Percentiles rank a stretch among this genome's conserved stretches.
phyloP scores from a whole-genome alignment of 176 grass and related monocot genomes.

The Thalia dealbata region DNA sequence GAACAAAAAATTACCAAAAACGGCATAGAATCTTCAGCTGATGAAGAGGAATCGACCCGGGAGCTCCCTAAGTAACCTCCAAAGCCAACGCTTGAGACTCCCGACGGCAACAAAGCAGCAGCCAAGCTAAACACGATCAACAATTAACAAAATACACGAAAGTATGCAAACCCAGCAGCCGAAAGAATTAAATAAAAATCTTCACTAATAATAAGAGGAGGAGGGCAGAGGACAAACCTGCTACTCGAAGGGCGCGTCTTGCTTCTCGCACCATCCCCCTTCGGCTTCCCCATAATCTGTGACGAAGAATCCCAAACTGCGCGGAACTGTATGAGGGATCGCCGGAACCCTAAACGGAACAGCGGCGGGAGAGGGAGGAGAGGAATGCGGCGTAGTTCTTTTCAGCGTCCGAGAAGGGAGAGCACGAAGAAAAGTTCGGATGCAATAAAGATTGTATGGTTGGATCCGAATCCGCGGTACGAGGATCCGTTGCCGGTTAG shows the following conservation, averaged over 20 bases:
- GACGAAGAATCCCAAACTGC: not conserved
- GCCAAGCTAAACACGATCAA: constrained; percentile 39
- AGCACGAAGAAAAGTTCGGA: not conserved
- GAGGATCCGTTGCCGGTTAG: too few species aligned
- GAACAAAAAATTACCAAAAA: not conserved
- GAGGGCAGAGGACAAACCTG: constrained; percentile 24
- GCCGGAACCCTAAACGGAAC: not conserved
- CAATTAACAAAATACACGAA: not conserved
- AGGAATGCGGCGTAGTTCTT: not conserved
- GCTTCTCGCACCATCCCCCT: constrained; percentile 43
- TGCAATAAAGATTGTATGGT: not conserved
- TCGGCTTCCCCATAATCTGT: constrained; percentile 58
- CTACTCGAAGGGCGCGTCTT: constrained; percentile 50
- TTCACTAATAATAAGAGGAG: not conserved
- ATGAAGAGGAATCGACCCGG: constrained; percentile 52
- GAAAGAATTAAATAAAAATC: not conserved
- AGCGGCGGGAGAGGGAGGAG: not conserved
- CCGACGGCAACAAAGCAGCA: constrained; percentile 49
- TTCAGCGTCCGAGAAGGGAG: not conserved
- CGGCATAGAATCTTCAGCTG: constrained; percentile 36
- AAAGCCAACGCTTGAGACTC: constrained; percentile 50
- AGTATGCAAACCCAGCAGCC: not conserved
- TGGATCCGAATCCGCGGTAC: not conserved
- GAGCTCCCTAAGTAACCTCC: constrained; percentile 80
- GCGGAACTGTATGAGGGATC: not conserved